Conservation (phyloP, 2,329 filamentous ascomycete species). For the Trichoderma atroviride region DNA sequence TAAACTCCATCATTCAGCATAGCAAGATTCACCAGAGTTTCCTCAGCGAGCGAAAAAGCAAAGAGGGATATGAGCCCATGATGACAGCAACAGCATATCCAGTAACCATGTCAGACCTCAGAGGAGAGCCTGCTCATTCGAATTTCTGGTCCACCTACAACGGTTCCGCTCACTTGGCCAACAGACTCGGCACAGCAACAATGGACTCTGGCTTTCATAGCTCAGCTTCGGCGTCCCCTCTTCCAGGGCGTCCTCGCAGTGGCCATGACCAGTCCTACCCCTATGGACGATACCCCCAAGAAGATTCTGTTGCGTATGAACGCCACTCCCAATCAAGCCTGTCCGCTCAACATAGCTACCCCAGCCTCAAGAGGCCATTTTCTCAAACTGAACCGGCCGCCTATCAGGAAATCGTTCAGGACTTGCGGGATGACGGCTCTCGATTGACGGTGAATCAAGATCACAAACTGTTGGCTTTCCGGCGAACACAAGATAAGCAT, state of each 20-base stretch:
- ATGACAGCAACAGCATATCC: slow-evolving; percentile 62
- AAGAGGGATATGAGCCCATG: slow-evolving; percentile 57
- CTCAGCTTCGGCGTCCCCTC: slow-evolving; percentile 50
- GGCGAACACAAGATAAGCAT: slow-evolving; percentile 60
- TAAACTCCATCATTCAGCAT: not conserved
- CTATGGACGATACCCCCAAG: slow-evolving; percentile 58
- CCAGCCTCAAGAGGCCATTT: slow-evolving; percentile 60
- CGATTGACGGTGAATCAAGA: slow-evolving; percentile 62
- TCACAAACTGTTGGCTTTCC: slow-evolving; percentile 63
- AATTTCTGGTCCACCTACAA: slow-evolving; percentile 63
- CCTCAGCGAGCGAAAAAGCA: slow-evolving; percentile 24
- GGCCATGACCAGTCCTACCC: slow-evolving; percentile 54
- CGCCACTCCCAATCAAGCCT: slow-evolving; percentile 53
- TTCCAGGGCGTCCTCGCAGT: slow-evolving; percentile 54
- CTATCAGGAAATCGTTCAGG: slow-evolving; percentile 64
- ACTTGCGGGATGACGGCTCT: slow-evolving; percentile 60
- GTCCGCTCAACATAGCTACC: slow-evolving; percentile 55
- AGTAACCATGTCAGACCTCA: slow-evolving; percentile 65
- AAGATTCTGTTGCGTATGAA: slow-evolving; percentile 58
- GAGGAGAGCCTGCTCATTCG: slow-evolving; percentile 60
- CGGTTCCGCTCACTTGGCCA: slow-evolving; percentile 56
- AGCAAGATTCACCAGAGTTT: not conserved
- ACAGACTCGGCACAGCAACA: slow-evolving; percentile 50
- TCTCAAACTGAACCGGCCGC: slow-evolving; percentile 58
- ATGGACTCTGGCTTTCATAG: slow-evolving; percentile 55